Evolutionary conservation across 2,329 filamentous ascomycete genomes (phyloP).

Genomic region (Penicillium thymicola): DNA sequence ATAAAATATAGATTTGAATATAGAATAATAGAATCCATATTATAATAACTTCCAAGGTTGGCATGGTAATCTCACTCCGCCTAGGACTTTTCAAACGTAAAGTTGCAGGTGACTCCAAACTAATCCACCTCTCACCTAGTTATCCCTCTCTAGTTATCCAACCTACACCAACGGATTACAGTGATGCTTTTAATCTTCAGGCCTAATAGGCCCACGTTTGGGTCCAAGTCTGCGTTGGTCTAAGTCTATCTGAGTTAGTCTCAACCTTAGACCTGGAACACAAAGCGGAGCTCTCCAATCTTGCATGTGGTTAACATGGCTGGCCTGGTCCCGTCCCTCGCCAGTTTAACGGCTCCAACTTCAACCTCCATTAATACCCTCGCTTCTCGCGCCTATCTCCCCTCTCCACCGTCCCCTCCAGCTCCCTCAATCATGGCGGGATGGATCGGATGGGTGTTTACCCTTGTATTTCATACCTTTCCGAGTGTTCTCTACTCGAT

Average conservation of each 20-base stretch:
- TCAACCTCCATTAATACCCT: constrained; percentile 9
- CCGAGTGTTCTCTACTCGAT: constrained; percentile 69
- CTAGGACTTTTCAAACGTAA: not conserved
- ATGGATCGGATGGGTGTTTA: constrained; percentile 48
- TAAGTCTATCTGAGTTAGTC: constrained; percentile 2
- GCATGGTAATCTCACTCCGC: not conserved
- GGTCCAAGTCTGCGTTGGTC: constrained; percentile 1
- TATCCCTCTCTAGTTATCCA: not conserved
- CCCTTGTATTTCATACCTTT: constrained; percentile 52
- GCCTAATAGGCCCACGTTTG: constrained; percentile 3
- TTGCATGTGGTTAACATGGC: constrained; percentile 11
- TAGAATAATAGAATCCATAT: not conserved
- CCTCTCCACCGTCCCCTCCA: constrained; percentile 29
- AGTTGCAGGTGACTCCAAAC: not conserved
- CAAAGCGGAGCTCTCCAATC: constrained; percentile 16
- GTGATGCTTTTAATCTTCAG: constrained; percentile 7
- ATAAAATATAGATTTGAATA: not conserved
- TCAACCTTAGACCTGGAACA: not conserved
- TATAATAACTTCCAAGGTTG: not conserved
- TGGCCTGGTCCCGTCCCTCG: constrained; percentile 19
- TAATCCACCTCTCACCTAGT: not conserved
- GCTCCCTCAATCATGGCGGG: constrained; percentile 41
- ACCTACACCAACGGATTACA: not conserved
- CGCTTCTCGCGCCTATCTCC: constrained; percentile 17
- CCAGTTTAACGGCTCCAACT: constrained; percentile 20